A percentile compares a stretch with the other conserved stretches of the same genome.
Evolutionary conservation across 1,284 basidiomycete genomes (phyloP).

Genomic region (Rhodotorula sp.): DNA sequence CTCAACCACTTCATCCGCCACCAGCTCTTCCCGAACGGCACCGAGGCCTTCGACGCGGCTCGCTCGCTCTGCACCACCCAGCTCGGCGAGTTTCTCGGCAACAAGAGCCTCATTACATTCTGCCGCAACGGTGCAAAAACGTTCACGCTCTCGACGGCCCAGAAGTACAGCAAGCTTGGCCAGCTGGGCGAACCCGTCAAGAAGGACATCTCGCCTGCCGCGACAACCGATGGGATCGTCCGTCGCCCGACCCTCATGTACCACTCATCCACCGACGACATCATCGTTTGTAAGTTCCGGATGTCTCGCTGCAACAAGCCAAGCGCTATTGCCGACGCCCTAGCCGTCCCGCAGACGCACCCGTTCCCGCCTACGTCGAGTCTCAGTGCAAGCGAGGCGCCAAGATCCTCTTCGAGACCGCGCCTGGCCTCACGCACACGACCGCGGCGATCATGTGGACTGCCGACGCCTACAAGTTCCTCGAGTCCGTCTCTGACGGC

Average conservation of each 20-base stretch:
- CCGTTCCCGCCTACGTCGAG: not conserved
- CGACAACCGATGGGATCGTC: not conserved
- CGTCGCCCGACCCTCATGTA: not conserved
- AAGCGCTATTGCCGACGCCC: too few relatives aligned
- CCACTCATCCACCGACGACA: conserved; percentile 1
- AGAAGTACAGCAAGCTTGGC: not conserved
- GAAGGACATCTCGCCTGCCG: too few relatives aligned
- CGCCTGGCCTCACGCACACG: not conserved
- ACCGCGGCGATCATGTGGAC: not conserved
- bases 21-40: not conserved
- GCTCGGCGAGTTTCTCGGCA: too few relatives aligned
- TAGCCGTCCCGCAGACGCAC: not conserved
- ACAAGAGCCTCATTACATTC: not conserved
- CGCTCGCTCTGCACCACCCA: conserved; percentile 2
- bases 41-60: not conserved
- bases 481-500: conserved; percentile 1
- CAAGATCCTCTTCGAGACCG: not conserved
- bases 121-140: not conserved
- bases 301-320: too few relatives aligned
- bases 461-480: conserved; percentile 8
- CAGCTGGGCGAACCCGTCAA: conserved; percentile 1
- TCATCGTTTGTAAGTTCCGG: not conserved
- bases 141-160: not conserved
- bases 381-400: conserved; percentile 7
- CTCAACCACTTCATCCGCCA: not conserved